Percentiles rank a stretch among this genome's conserved stretches.
These are phyloP conservation scores for Colletotrichum eremochloae DNA, from an alignment of 2,329 filamentous ascomycete species.

Conservation along the genomic window DNA sequence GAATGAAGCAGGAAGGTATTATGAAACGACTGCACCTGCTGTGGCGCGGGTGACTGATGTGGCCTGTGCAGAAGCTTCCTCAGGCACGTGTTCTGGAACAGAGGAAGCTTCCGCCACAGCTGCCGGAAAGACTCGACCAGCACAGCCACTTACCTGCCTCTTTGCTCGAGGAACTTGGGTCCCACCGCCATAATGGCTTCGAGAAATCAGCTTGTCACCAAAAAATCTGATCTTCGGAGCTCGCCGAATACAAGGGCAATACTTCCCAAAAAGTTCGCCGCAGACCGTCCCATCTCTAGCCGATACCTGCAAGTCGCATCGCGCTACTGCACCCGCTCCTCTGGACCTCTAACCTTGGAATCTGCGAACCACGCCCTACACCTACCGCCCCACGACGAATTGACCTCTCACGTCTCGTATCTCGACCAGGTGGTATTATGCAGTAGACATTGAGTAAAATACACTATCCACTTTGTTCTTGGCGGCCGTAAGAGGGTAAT, in stretches of 20 bases:
- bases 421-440: constrained; percentile 45
- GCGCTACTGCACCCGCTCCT: constrained; percentile 36
- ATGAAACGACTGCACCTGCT: constrained; percentile 29
- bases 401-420: constrained; percentile 47
- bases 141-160: constrained; percentile 19
- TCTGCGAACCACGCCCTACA: constrained; percentile 15
- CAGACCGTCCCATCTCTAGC: constrained; percentile 5
- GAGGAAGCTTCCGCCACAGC: constrained; percentile 24
- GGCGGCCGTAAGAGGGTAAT: no score
- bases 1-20: constrained; percentile 39
- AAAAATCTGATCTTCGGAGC: constrained; percentile 21
- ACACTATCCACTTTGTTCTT: no score
- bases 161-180: not conserved
- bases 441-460: no score
- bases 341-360: not conserved
- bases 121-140: not conserved
- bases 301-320: constrained; percentile 4
- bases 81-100: constrained; percentile 27
- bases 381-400: constrained; percentile 33
- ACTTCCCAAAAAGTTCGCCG: constrained; percentile 36
- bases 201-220: not conserved
- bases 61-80: constrained; percentile 32
- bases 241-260: constrained; percentile 23
- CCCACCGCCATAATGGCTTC: not conserved
- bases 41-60: constrained; percentile 25